phyloP scores from a whole-genome alignment of 2,329 filamentous ascomycete species.

The Fonsecaea nubica region DNA sequence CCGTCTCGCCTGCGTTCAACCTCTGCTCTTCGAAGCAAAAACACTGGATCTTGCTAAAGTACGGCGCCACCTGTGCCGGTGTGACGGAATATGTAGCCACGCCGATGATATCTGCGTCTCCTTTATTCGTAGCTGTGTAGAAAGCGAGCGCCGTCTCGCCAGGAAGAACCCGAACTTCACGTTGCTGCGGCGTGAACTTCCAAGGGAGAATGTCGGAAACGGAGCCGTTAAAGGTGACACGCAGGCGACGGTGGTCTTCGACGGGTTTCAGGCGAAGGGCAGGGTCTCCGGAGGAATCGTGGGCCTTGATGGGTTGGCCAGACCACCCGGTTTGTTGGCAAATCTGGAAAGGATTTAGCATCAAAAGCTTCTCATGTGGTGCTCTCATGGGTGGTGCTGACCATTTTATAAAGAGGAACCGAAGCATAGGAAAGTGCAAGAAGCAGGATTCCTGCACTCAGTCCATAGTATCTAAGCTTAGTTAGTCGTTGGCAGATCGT shows the following conservation, averaged over 20 bases:
- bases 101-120: constrained; percentile 91
- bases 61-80: constrained; percentile 91
- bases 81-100: constrained; percentile 98
- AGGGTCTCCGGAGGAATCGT: constrained; percentile 68
- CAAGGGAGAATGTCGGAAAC: constrained; percentile 95
- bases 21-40: constrained; percentile 99
- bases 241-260: constrained; percentile 79
- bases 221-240: constrained; percentile 94
- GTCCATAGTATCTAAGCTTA: constrained; percentile 63
- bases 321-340: constrained; percentile 74
- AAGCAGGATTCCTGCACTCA: constrained; percentile 68
- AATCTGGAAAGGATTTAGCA: constrained; percentile 46
- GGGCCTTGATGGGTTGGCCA: constrained; percentile 86
- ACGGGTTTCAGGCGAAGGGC: constrained; percentile 81
- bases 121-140: constrained; percentile 94
- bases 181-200: constrained; percentile 97
- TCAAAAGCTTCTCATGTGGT: background rate
- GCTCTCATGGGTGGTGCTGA: constrained; percentile 40
- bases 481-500: background rate
- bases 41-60: constrained; percentile 99
- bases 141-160: constrained; percentile 97
- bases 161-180: constrained; percentile 91
- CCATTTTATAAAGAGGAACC: constrained; percentile 73
- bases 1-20: constrained; percentile 90
- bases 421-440: constrained; percentile 69